These are phyloP conservation scores for Craterostigma plantagineum DNA, from an alignment of 257 asterid species.

Conservation along the genomic window DNA sequence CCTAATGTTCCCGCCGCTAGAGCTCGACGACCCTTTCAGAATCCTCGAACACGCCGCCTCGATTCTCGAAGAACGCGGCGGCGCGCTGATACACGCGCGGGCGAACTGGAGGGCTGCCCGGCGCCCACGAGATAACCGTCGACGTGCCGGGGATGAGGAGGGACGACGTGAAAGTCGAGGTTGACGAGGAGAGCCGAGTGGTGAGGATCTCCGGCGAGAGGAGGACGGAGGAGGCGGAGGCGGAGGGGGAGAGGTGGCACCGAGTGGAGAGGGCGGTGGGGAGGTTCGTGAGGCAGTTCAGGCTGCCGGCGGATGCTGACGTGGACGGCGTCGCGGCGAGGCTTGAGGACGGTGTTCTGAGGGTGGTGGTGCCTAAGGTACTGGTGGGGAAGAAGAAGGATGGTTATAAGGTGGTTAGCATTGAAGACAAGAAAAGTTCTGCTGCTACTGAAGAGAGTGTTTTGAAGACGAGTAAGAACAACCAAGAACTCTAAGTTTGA, in stretches of 20 bases:
- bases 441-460: constrained; percentile 4
- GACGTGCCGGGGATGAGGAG: constrained; percentile 63
- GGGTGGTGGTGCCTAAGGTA: constrained; percentile 39
- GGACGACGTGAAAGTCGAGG: constrained; percentile 53
- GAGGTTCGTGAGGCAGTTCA: constrained; percentile 66
- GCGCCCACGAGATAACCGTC: constrained; percentile 36
- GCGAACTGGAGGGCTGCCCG: constrained; percentile 58
- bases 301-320: constrained; percentile 55
- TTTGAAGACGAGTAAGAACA: constrained; percentile 5
- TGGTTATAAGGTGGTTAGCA: constrained; percentile 18
- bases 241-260: constrained; percentile 70
- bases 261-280: constrained; percentile 55
- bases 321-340: constrained; percentile 36
- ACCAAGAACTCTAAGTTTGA: constrained; percentile 14
- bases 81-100: constrained; percentile 24
- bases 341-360: constrained; percentile 66
- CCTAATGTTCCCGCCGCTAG: constrained; percentile 10
- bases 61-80: not conserved
- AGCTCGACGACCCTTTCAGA: constrained; percentile 21
- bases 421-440: constrained; percentile 2
- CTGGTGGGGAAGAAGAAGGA: constrained; percentile 36
- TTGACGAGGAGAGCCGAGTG: constrained; percentile 42
- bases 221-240: constrained; percentile 37
- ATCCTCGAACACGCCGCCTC: constrained; percentile 26
- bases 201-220: constrained; percentile 56